Evolutionary conservation across 129 eudicot species (phyloP), one percentile per base, ranked within the genome.

Genomic region (Flaveria ramosissima): DNA sequence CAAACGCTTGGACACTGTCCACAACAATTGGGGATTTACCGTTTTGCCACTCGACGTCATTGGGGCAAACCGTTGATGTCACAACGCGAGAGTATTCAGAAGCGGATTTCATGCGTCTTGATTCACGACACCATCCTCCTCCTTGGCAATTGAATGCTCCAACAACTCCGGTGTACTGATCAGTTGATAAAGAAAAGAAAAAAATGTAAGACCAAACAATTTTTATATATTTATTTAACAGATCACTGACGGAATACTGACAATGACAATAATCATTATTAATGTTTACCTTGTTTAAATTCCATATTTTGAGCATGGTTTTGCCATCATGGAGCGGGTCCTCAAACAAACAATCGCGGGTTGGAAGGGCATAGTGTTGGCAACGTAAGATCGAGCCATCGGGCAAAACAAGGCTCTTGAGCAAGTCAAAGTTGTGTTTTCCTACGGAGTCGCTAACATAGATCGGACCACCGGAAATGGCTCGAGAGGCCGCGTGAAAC

Each of bases 221-320:
- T 43, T 43, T 43, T 43, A 8, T 43, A 7, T 43, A 42, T 8
- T 8, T 42, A 9, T 42, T 45, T 45, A 45, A 45, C 14, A 1
- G 48, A 36, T 36, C 41, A 36, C 41, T 36, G 7, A 32, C 41
- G 7, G 41, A 36, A 4, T 6, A 36, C 41, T 36, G 1, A 36
- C 1, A 15, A 3, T 50, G 20, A 50, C 0, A 50, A 50, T 1
- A 50, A 14, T 14, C 19, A 14, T 13, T 48, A 12, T 48, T 48
- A 3, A 11, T 48, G 17, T 14, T 48, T 76, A 88, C 98, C 93
- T 88, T 93, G 83, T 93, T 93, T 3, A 88, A 70, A 69, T 93
- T 93, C 97, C 98, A 93, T 30, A 93, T 93, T 67, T 93, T 93
- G 83, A 93, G 93, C 98, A 93, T 87, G 46, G 98, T 93, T 61